Percentiles rank a stretch among this genome's conserved stretches.
Evolutionary conservation across 257 asterid species (phyloP).

Genomic region (Nicotiana tabacum): DNA sequence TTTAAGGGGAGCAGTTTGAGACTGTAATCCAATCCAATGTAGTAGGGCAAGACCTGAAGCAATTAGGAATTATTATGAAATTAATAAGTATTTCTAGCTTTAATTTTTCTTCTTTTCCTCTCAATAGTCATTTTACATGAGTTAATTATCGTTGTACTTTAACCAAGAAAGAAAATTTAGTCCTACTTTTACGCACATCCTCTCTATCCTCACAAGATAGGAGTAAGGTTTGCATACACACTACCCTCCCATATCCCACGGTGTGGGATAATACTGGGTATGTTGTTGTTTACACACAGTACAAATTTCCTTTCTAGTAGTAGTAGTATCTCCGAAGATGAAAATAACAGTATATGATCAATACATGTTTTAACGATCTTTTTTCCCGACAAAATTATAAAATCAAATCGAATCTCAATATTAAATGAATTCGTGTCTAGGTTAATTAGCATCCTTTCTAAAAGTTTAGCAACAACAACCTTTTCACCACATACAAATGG

Average conservation of each 20-base stretch:
- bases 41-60: background rate
- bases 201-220: too few species aligned
- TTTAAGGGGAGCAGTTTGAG: constrained; percentile 30
- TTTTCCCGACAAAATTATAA: background rate
- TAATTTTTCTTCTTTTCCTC: too few species aligned
- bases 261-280: too few species aligned
- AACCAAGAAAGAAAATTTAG: too few species aligned
- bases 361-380: too few species aligned
- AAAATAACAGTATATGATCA: background rate
- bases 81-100: background rate
- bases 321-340: background rate
- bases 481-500: background rate
- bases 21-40: constrained; percentile 17
- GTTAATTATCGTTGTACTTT: background rate
- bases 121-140: too few species aligned
- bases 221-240: too few species aligned
- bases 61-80: background rate
- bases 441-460: background rate
- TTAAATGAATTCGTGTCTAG: background rate
- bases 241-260: too few species aligned
- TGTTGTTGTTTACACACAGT: background rate
- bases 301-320: too few species aligned
- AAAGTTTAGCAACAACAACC: background rate
- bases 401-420: background rate
- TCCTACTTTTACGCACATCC: background rate